A percentile compares a stretch with the other conserved stretches of the same genome.
phyloP scores from a whole-genome alignment of 805 yeast genomes.

The Candida ortonii region DNA sequence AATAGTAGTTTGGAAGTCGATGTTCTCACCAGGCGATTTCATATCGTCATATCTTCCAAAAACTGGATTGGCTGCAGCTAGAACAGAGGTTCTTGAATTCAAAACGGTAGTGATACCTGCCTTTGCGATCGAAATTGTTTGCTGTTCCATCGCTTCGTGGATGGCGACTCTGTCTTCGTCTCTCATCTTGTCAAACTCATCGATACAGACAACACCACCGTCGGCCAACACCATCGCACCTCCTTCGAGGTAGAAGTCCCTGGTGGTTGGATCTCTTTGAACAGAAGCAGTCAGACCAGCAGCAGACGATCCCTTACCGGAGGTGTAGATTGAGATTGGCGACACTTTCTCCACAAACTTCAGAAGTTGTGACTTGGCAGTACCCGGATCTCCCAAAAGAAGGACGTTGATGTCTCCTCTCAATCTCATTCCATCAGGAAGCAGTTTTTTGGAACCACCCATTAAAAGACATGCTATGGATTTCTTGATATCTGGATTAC shows the following conservation, averaged over 20 bases:
- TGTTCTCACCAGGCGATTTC: conserved; percentile 96
- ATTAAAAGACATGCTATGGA: conserved; percentile 87
- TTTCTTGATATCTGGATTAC: conserved; percentile 87
- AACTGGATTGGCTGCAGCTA: conserved; percentile 97
- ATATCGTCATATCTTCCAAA: conserved; percentile 95
- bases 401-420: conserved; percentile 97
- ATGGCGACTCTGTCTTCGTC: conserved; percentile 98
- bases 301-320: conserved; percentile 99
- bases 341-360: conserved; percentile 94
- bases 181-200: conserved; percentile 98
- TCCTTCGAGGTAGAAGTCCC: conserved; percentile 95
- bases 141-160: conserved; percentile 99
- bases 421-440: conserved; percentile 94
- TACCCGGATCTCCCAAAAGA: conserved; percentile 96
- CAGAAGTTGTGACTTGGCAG: conserved; percentile 94
- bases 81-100: conserved; percentile 92
- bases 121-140: conserved; percentile 96
- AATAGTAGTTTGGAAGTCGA: conserved; percentile 96
- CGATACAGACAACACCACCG: conserved; percentile 98
- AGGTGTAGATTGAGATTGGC: conserved; percentile 92
- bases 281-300: conserved; percentile 99
- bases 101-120: conserved; percentile 98
- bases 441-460: conserved; percentile 89
- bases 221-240: conserved; percentile 99
- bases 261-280: conserved; percentile 81